Percentiles rank a stretch among this genome's conserved stretches.
Evolutionary conservation across 805 yeast genomes (phyloP).

Genomic region (Cyberlindnera nakhonratchasimensis): DNA sequence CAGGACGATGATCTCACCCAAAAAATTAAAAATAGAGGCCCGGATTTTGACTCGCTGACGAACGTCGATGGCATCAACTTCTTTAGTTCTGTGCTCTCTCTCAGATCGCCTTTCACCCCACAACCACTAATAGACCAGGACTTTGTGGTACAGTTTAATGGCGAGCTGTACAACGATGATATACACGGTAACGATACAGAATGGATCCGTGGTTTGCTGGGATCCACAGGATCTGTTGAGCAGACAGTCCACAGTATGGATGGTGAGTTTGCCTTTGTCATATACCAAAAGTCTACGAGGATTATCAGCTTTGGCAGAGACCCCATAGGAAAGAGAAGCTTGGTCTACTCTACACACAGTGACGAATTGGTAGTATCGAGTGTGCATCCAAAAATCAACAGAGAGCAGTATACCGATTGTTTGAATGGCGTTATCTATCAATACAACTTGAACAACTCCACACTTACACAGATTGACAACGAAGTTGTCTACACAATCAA

Average conservation of each 20-base stretch:
- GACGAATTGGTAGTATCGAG: slow-evolving; percentile 47
- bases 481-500: slow-evolving; percentile 22
- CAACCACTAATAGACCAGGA: slow-evolving; percentile 58
- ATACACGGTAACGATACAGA: slow-evolving; percentile 62
- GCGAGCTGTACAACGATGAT: slow-evolving; percentile 74
- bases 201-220: slow-evolving; percentile 33
- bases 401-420: slow-evolving; percentile 48
- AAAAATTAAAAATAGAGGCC: slow-evolving; percentile 57
- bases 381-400: slow-evolving; percentile 35
- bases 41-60: slow-evolving; percentile 40
- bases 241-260: slow-evolving; percentile 42
- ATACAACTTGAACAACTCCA: slow-evolving; percentile 31
- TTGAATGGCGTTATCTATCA: slow-evolving; percentile 46
- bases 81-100: slow-evolving; percentile 64
- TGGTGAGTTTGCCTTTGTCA: slow-evolving; percentile 82
- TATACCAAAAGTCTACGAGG: slow-evolving; percentile 38
- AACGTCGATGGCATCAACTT: slow-evolving; percentile 15
- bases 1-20: slow-evolving; percentile 33
- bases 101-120: slow-evolving; percentile 70
- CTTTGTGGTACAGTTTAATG: slow-evolving; percentile 74
- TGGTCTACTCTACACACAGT: slow-evolving; percentile 41
- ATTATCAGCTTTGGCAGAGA: slow-evolving; percentile 80
- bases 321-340: slow-evolving; percentile 73
- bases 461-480: slow-evolving; percentile 20
- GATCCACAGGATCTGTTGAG: slow-evolving; percentile 29